Evolutionary conservation across 169 alveolate genomes (phyloP).

Genomic region (Eimeria maxima): DNA sequence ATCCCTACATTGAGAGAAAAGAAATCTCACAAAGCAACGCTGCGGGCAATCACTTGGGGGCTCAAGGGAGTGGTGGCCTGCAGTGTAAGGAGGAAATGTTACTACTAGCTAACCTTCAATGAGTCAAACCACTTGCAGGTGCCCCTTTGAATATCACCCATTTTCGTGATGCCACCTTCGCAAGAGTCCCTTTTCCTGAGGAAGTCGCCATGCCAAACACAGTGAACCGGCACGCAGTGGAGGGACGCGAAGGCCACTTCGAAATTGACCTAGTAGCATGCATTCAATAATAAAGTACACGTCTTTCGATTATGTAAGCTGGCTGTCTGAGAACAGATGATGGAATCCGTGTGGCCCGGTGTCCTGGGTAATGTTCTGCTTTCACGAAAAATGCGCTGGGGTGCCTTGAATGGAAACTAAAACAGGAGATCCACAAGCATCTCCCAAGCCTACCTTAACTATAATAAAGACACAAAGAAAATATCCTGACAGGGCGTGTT

Average conservation of each 20-base stretch:
- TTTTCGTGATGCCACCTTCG: conserved; percentile 38
- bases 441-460: conserved; percentile 39
- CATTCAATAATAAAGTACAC: neutral
- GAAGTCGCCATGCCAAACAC: neutral
- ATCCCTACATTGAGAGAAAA: conserved; percentile 85
- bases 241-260: neutral
- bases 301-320: neutral
- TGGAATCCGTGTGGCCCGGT: conserved; percentile 12
- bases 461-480: conserved; percentile 41
- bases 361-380: neutral
- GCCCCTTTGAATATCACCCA: conserved; percentile 85
- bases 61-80: conserved; percentile 1
- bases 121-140: conserved; percentile 92
- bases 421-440: neutral
- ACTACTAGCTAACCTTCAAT: conserved; percentile 79
- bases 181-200: conserved; percentile 58
- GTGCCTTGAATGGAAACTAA: neutral
- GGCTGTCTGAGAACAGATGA: too few relatives aligned
- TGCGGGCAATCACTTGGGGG: neutral
- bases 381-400: neutral
- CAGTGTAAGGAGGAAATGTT: neutral
- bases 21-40: neutral
- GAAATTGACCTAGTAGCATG: neutral
- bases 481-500: conserved; percentile 41
- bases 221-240: neutral